Percentiles rank a stretch among this genome's conserved stretches.
Evolutionary conservation across 2,329 filamentous ascomycete genomes (phyloP).

Genomic region (Blastomyces parvus): DNA sequence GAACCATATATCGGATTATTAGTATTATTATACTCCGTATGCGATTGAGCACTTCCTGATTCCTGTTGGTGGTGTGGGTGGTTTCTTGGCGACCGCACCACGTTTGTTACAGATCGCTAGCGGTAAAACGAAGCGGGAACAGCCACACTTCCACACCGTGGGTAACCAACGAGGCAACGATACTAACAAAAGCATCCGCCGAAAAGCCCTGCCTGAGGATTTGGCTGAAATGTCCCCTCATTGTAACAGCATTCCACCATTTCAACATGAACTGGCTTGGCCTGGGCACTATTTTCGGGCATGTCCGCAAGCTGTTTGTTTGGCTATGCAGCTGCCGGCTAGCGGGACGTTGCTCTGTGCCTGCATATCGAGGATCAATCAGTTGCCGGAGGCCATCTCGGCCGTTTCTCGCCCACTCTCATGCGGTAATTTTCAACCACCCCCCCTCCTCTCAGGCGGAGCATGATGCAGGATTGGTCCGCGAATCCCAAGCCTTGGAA

Average conservation of each 20-base stretch:
- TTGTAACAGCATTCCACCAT: background rate
- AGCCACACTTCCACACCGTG: slow-evolving; percentile 1
- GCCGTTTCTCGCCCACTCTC: background rate
- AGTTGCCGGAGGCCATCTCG: background rate
- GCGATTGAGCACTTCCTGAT: background rate
- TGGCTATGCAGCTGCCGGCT: background rate
- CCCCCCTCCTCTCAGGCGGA: slow-evolving; percentile 3
- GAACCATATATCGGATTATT: background rate
- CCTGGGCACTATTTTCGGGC: slow-evolving; percentile 6
- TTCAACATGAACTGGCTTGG: slow-evolving; percentile 5
- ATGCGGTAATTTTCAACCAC: background rate
- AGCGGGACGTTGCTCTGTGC: background rate
- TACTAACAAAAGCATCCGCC: background rate
- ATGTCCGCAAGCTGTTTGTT: slow-evolving; percentile 6
- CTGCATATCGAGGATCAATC: background rate
- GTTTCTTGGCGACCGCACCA: background rate
- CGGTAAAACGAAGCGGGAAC: background rate
- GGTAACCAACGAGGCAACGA: background rate
- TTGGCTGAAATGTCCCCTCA: background rate
- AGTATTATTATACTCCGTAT: no score
- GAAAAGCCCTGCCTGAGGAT: background rate
- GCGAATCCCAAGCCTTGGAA: background rate
- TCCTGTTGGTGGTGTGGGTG: background rate
- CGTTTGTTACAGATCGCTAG: background rate
- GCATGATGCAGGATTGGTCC: background rate